Conservation (phyloP, 2,329 filamentous ascomycete genomes). For the Microcyclosporella mali region DNA sequence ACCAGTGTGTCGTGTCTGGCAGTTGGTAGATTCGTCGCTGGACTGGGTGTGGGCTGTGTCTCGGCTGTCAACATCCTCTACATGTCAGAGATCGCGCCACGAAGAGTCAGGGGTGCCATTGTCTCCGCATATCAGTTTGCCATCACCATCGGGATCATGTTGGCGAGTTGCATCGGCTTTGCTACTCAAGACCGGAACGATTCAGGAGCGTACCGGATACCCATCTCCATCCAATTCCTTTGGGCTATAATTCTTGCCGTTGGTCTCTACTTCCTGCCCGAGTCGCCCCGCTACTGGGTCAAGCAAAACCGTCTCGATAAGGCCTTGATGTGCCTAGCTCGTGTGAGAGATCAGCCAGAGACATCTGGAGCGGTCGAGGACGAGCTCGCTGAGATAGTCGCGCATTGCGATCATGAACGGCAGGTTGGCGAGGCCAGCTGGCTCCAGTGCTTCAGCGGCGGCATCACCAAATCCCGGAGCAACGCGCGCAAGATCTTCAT, state of each 20-base stretch:
- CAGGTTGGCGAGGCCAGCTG: constrained; percentile 52
- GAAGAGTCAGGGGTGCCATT: constrained; percentile 69
- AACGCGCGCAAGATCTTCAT: constrained; percentile 45
- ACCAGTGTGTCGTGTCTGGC: constrained; percentile 58
- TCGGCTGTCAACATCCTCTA: constrained; percentile 54
- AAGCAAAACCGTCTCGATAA: constrained; percentile 64
- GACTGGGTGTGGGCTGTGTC: constrained; percentile 66
- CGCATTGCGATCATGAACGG: constrained; percentile 82
- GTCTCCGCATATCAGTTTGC: constrained; percentile 79
- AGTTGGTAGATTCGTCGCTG: constrained; percentile 67
- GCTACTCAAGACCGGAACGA: constrained; percentile 57
- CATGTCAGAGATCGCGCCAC: constrained; percentile 42
- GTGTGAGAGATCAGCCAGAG: constrained; percentile 66
- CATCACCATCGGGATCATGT: constrained; percentile 70
- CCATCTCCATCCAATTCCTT: constrained; percentile 70
- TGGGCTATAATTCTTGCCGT: constrained; percentile 70
- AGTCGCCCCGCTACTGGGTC: constrained; percentile 80
- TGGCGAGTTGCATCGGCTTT: constrained; percentile 70
- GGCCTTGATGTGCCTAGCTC: constrained; percentile 59
- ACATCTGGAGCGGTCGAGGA: constrained; percentile 69
- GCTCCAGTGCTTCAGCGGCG: constrained; percentile 53
- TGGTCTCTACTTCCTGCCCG: constrained; percentile 71
- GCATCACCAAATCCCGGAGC: constrained; percentile 46
- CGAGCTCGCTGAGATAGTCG: constrained; percentile 79
- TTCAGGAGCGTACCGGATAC: constrained; percentile 69